Percentiles rank a stretch among this genome's conserved stretches.
These are phyloP conservation scores for Trichoderma sp. DNA, from an alignment of 2,329 filamentous ascomycete genomes.

Conservation along the genomic window DNA sequence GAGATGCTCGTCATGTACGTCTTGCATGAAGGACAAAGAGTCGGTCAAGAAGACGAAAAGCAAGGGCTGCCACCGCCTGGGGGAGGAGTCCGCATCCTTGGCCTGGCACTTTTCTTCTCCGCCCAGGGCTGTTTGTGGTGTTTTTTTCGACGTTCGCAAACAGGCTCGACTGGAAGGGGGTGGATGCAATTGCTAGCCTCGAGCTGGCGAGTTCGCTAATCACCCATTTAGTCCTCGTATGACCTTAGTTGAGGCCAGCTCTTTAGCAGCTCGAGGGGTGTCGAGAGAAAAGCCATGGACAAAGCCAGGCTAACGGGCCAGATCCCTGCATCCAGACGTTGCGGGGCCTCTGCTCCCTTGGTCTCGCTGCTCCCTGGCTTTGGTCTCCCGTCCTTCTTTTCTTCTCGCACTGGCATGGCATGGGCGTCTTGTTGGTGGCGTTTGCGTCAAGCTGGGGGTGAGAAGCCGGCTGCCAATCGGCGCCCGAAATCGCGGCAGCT, in stretches of 20 bases:
- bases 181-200: conserved; percentile 14
- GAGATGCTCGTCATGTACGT: conserved; percentile 16
- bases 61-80: conserved; percentile 9
- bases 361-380: neutral
- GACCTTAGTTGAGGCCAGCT: neutral
- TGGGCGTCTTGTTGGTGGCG: conserved; percentile 8
- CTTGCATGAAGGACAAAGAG: conserved; percentile 26
- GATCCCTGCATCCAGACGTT: conserved; percentile 5
- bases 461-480: conserved; percentile 31
- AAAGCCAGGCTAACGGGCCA: neutral
- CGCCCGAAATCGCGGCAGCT: conserved; percentile 26
- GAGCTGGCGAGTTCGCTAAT: conserved; percentile 20
- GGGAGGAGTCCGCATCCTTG: conserved; percentile 13
- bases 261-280: conserved; percentile 26
- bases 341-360: conserved; percentile 1
- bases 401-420: conserved; percentile 7
- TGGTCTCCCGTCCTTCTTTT: neutral
- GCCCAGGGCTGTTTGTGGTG: conserved; percentile 3
- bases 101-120: conserved; percentile 7
- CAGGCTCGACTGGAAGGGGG: conserved; percentile 15
- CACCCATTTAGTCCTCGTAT: too few relatives aligned
- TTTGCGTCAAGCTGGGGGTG: conserved; percentile 25
- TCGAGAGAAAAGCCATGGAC: conserved; percentile 1
- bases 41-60: conserved; percentile 24
- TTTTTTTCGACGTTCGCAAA: conserved; percentile 24